Base-by-base conservation (phyloP, 2,329 filamentous ascomycete genomes). In the Xylaria sp. region DNA sequence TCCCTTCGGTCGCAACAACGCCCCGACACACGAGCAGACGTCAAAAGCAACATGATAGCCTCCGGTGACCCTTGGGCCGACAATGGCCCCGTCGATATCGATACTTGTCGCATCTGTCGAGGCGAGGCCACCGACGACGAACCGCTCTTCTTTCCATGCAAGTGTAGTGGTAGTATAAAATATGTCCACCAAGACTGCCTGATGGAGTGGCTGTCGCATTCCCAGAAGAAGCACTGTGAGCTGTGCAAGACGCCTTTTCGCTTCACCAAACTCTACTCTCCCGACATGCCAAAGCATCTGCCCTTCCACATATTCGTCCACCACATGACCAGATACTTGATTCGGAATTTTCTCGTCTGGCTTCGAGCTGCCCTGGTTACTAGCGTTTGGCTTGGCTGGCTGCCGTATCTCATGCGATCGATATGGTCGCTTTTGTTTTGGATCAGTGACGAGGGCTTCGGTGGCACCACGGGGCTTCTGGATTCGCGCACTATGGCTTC, bases 221-320 rank as follows among this genome's bases (percentile, higher is more conserved):
- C 96, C 1, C 94, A 99, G 80, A 99, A 99, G 88, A 98, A 98
- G 81, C 93, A 99, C 84, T 99, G 97, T 85, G 96, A 99, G 84
- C 90, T 99, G 42, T 99, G 96, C 89, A 99, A 99, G 84, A 99
- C 96, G 2, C 91, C 94, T 0, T 99, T 98, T 78, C 92, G 94
- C 69, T 99, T 99, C 84, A 99, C 96, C 62, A 99, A 99, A 82
- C 88, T 99, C 47, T 99, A 99, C 83, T 91, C 94, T 70, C 93
- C 94, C 3, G 88, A 94, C 77, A 99, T 99, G 96, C 97, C 96
- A 1, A 88, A 89, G 71, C 89, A 88, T 13, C 86, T 99, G 16
- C 96, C 97, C 0, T 86, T 91, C 48, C 87, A 91, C 57, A 85
- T 99, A 70, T 98, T 99, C 76, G 73, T 94, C 65, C 90, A 90